Evolutionary conservation across 345 rosid genomes (phyloP).

Genomic region (Salix udensis): DNA sequence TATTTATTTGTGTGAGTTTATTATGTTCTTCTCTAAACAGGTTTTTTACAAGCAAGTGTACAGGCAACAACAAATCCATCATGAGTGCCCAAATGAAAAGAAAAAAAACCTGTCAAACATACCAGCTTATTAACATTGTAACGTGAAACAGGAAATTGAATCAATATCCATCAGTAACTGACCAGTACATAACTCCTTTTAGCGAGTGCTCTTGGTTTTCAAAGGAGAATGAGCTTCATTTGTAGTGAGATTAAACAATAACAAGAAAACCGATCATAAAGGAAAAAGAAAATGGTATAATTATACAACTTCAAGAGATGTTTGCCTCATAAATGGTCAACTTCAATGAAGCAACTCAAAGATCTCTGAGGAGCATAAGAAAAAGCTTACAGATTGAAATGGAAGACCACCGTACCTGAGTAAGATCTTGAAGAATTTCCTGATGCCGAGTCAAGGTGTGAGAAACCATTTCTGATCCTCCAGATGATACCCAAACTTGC

Average conservation of each 20-base stretch:
- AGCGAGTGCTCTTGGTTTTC: not conserved
- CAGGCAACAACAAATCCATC: conserved; percentile 1
- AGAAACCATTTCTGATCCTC: conserved; percentile 97
- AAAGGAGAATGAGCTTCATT: not conserved
- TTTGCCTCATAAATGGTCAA: not conserved
- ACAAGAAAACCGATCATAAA: not conserved
- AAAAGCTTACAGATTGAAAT: conserved; percentile 4
- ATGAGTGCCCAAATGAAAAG: not conserved
- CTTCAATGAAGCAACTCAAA: not conserved
- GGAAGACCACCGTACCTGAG: conserved; percentile 51
- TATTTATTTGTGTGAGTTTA: not conserved
- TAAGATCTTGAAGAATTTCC: conserved; percentile 90
- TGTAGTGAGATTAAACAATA: not conserved
- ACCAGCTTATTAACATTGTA: not conserved
- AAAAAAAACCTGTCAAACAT: not conserved
- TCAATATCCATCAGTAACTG: not conserved
- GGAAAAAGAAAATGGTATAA: not conserved
- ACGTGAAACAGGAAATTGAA: not conserved
- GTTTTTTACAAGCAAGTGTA: too few relatives aligned
- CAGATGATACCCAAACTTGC: conserved; percentile 97
- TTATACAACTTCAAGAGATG: not conserved
- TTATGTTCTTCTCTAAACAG: not conserved
- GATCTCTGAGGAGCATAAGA: not conserved
- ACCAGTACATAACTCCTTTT: not conserved
- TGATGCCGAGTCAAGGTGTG: conserved; percentile 96